Evolutionary conservation across 345 rosid genomes (phyloP), one percentile per base, ranked within the genome.

Genomic region (Eucalyptus decipiens): DNA sequence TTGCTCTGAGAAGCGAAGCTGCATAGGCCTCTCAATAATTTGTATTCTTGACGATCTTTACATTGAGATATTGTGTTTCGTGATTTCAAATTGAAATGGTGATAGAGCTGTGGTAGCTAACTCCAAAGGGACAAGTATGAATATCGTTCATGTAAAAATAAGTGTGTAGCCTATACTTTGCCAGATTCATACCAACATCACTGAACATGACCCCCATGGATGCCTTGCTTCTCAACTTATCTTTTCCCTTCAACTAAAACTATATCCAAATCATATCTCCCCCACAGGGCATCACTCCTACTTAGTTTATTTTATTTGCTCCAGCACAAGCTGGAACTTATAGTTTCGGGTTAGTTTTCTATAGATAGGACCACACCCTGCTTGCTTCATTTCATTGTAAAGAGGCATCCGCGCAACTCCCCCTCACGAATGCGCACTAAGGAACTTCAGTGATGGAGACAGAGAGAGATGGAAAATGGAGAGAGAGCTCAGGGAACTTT

Each of bases 381-480:
- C 56, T 58, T 69, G 87, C 91, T 81, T 72, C 51, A 49, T 49
- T 49, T 49, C 51, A 49, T 15, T 49, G 37, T 83, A 89, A 88
- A 87, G 62, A 76, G 69, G 83, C 32, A 19, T 28, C 80, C 23
- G 7, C 15, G 2, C 11, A 17, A 40, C 80, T 32, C 32, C 67
- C 32, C 67, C 67, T 5, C 1, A 4, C 0, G 2, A 60, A 60
- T 60, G 16, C 32, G 0, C 32, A 13, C 32, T 60, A 67, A 67
- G 42, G 32, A 32, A 67, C 37, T 67, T 17, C 88, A 51, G 54
- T 58, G 76, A 87, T 11, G 81, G 62, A 32, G 51, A 43, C 24
- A 80, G 72, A 51, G 81, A 90, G 83, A 89, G 60, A 95, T 94
- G 99, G 98, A 94, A 85, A 93, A 92, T 87, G 94, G 92, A 89